Conservation (phyloP, 768 basidiomycete genomes). For the Phanerodontia chrysosporium region DNA sequence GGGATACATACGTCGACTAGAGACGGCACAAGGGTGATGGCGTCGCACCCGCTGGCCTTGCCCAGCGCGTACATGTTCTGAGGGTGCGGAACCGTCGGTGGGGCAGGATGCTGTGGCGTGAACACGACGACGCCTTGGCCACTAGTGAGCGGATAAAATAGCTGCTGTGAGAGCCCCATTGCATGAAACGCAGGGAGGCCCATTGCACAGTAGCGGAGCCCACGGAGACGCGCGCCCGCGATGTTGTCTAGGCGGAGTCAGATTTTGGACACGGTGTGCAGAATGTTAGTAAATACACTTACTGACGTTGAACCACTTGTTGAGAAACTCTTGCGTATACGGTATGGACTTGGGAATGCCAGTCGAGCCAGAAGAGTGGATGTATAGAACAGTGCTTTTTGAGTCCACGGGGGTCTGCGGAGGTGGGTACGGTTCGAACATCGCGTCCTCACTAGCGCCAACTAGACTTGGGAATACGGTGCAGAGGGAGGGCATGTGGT, state of each 20-base stretch:
- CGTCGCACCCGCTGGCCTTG: slow-evolving; percentile 1
- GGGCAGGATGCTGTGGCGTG: slow-evolving; percentile 2
- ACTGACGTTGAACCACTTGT: slow-evolving; percentile 10
- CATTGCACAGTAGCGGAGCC: slow-evolving; percentile 21
- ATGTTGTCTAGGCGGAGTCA: no score
- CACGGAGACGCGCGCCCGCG: slow-evolving; percentile 1
- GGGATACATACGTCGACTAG: slow-evolving; percentile 8
- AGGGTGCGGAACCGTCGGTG: slow-evolving; percentile 5
- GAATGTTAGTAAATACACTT: background rate
- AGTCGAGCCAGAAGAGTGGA: slow-evolving; percentile 24
- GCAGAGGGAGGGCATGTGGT: slow-evolving; percentile 7
- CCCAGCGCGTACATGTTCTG: background rate
- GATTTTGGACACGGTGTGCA: background rate
- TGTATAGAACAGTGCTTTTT: slow-evolving; percentile 5
- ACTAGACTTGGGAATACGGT: slow-evolving; percentile 9
- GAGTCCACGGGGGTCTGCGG: background rate
- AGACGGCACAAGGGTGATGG: slow-evolving; percentile 8
- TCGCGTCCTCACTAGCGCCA: background rate
- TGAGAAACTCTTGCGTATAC: slow-evolving; percentile 12
- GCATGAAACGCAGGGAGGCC: slow-evolving; percentile 32
- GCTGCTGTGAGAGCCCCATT: slow-evolving; percentile 24
- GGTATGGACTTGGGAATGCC: slow-evolving; percentile 22
- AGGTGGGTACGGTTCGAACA: slow-evolving; percentile 1
- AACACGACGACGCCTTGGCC: slow-evolving; percentile 4
- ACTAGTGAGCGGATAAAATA: slow-evolving; percentile 21